Conservation (phyloP, 176 grass and related monocot species). For the Phragmites australis region DNA sequence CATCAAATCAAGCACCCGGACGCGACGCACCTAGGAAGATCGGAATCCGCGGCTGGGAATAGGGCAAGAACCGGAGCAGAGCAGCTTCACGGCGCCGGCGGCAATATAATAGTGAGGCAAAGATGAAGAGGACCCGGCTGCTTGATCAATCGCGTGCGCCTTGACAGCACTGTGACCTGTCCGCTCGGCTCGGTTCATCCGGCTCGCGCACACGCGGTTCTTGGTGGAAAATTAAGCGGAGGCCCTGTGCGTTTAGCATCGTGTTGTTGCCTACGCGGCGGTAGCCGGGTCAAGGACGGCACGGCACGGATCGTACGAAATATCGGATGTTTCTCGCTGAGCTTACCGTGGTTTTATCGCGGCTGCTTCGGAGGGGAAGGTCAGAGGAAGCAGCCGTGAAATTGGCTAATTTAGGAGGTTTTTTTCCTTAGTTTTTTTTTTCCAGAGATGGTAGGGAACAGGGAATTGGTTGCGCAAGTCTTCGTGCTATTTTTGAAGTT, state of each 20-base stretch:
- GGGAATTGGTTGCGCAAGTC: not conserved
- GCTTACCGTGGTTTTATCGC: not conserved
- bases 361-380: not conserved
- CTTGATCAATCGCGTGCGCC: not conserved
- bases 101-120: not conserved
- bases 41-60: not conserved
- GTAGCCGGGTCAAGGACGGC: not conserved
- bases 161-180: not conserved
- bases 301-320: not conserved
- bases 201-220: not conserved
- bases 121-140: not conserved
- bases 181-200: too few species aligned
- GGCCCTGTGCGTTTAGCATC: not conserved
- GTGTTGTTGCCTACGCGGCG: not conserved
- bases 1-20: not conserved
- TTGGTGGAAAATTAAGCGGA: not conserved
- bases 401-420: not conserved
- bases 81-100: not conserved
- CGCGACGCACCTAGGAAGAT: not conserved
- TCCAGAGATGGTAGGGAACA: not conserved
- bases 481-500: not conserved
- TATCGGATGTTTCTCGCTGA: not conserved
- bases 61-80: not conserved
- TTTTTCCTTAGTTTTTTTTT: not conserved
- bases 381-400: not conserved